Base-by-base conservation (phyloP, 2,329 filamentous ascomycete genomes). In the Ophiostoma perfectum region DNA sequence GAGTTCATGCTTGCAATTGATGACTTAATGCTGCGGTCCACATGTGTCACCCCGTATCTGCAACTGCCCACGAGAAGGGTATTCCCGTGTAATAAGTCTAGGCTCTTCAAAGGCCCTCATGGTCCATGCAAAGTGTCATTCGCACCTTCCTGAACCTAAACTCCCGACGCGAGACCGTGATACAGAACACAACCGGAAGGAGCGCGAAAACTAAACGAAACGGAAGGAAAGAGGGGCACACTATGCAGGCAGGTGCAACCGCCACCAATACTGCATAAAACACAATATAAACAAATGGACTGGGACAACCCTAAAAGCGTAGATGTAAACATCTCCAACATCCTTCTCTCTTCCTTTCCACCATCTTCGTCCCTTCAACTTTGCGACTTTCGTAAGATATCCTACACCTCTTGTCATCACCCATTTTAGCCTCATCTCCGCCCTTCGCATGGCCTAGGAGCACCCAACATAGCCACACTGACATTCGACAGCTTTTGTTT, bases 251-350 rank as follows among this genome's bases (percentile, higher is more conserved):
- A 69, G 55, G 67, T 52, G 67, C 69, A 44, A 39, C 58, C 58
- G 41, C 36, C 36, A 14, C 55, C 12, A 62, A 41, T 8, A 41
- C 38, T 14, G 65, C 60, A 64, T 41, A 62, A 18, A 27, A 27
- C 27, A 27, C 66, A 62, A 66, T 18, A 41, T 55, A 18, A n/a
- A 55, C 4, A 9, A 3, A 3, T 27, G 4, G n/a, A 55, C 49
- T 27, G 27, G 27, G 27, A 27, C 27, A 27, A 27, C 27, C 27
- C 27, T 2, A 55, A 55, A 27, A 55, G 42, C 42, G 11, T 4
- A 39, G 39, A 38, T 39, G 11, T 66, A 68, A 70, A 70, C 64
- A 70, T 64, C 27, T 8, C 18, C 67, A 66, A 62, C 58, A 62
- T 38, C 55, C 36, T 14, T 11, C 60, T 14, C 55, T 64, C 52